Base-by-base conservation (phyloP, 1,284 basidiomycete genomes). In the Tilletia horrida region DNA sequence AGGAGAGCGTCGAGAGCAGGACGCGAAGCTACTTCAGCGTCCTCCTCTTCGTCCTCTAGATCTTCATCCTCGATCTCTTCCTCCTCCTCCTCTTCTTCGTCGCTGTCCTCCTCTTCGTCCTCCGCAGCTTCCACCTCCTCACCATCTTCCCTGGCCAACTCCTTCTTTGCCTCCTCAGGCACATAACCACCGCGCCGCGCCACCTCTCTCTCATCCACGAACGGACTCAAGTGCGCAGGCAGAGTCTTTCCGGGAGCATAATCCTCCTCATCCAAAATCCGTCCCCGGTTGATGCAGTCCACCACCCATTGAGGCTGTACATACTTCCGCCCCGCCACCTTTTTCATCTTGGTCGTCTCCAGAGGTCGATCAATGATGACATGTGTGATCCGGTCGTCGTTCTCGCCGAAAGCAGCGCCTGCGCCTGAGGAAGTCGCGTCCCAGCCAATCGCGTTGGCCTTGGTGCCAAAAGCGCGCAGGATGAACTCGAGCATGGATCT, bases 281-380 rank as follows among this genome's bases (percentile, higher is more conserved):
- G 91, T 21, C 89, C 88, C 25, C 89, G 87, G 82, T 98, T 98
- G 79, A 96, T 89, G 80, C 91, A 96, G 83, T 99, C 96, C 43
- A 94, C 91, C 31, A 97, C 87, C 95, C 96, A 98, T 83, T 98
- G 96, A 18, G 96, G 96, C 83, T 98, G 96, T 9, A 98, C 87
- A 83, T 91, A 92, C 76, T 91, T 92, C 75, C 94, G 87, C 80
- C 87, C 87, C 62, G 85, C 81, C 40, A 45, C 23, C n/a, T 47
- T 48, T 44, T 25, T 45, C 31, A 45, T 8, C 8, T 42, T 44
- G 59, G 74, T 77, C 2, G 80, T 77, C 2, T 80, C 72, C 44
- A 81, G 72, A 0, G 96, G 96, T 67, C 96, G 87, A 83, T 99
- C 96, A 75, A 97, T 89, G 73, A 99, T 89, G 73, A 97, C 90